These are phyloP conservation scores for Raddia distichophylla DNA, from an alignment of 176 grass and related monocot species.

Conservation along the genomic window DNA sequence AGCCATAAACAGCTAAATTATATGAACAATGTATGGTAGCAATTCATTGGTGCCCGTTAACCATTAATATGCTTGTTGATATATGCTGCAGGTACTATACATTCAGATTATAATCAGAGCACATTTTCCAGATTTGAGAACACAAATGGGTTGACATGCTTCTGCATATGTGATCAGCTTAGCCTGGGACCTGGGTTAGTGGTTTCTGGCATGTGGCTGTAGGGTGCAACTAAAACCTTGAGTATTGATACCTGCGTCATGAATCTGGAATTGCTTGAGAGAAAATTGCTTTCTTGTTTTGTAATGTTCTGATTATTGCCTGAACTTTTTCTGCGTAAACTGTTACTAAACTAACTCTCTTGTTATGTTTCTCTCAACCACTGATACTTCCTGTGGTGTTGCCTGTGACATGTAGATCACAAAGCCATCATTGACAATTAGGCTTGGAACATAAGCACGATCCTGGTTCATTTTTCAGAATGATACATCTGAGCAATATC, in stretches of 20 bases:
- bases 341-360: constrained; percentile 9
- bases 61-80: not conserved
- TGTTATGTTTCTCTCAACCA: constrained; percentile 10
- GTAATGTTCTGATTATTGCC: not conserved
- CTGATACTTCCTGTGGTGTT: not conserved
- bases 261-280: no score
- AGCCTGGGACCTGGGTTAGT: not conserved
- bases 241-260: not conserved
- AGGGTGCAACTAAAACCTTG: constrained; percentile 37
- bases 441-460: not conserved
- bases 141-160: not conserved
- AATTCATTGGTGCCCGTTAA: not conserved
- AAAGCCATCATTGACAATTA: not conserved
- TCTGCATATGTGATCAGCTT: constrained; percentile 25
- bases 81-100: not conserved
- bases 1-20: constrained; percentile 1
- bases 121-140: not conserved
- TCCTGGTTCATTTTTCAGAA: not conserved
- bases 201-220: constrained; percentile 35
- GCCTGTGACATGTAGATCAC: constrained; percentile 19
- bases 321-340: not conserved
- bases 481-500: not conserved
- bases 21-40: not conserved
- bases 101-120: not conserved
- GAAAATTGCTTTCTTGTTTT: constrained; percentile 4